Conservation (phyloP, 306 rosid genomes). For the Cucurbita argyrosperma region DNA sequence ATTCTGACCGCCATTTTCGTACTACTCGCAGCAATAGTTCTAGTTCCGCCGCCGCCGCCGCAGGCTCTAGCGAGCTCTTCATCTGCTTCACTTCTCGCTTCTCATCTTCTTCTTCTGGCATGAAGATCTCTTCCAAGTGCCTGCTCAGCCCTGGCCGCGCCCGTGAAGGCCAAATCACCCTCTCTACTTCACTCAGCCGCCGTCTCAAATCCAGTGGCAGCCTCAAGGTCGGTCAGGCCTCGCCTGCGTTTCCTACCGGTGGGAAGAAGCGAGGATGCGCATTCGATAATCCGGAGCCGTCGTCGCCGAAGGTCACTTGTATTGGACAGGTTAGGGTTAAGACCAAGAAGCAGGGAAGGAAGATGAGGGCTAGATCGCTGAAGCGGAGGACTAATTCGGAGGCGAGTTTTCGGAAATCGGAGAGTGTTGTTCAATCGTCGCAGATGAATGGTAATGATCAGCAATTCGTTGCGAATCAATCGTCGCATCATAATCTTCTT, state of each 20-base stretch:
- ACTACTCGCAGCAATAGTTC: constrained; percentile 16
- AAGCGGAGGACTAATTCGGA: constrained; percentile 31
- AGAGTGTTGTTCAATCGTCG: constrained; percentile 1
- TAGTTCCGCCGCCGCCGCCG: constrained; percentile 7
- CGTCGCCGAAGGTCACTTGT: constrained; percentile 90
- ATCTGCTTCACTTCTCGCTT: constrained; percentile 60
- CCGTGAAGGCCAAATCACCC: constrained; percentile 64
- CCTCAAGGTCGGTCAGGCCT: constrained; percentile 76
- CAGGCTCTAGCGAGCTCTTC: constrained; percentile 50
- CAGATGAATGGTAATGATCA: neutral
- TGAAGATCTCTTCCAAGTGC: constrained; percentile 81
- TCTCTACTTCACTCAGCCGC: constrained; percentile 69
- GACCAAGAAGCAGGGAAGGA: constrained; percentile 81
- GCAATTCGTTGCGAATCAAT: neutral
- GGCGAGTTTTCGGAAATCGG: constrained; percentile 52
- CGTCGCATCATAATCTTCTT: neutral
- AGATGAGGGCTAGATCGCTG: constrained; percentile 53
- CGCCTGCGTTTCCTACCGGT: constrained; percentile 77
- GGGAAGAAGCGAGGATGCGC: constrained; percentile 48
- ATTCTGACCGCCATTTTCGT: constrained; percentile 33
- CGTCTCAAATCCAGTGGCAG: constrained; percentile 62
- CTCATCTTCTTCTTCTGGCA: constrained; percentile 50
- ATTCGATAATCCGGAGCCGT: constrained; percentile 85
- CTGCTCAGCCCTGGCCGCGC: constrained; percentile 61
- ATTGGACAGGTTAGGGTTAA: constrained; percentile 91